Conservation (phyloP, 306 rosid genomes). For the Sicyos baderoa region DNA sequence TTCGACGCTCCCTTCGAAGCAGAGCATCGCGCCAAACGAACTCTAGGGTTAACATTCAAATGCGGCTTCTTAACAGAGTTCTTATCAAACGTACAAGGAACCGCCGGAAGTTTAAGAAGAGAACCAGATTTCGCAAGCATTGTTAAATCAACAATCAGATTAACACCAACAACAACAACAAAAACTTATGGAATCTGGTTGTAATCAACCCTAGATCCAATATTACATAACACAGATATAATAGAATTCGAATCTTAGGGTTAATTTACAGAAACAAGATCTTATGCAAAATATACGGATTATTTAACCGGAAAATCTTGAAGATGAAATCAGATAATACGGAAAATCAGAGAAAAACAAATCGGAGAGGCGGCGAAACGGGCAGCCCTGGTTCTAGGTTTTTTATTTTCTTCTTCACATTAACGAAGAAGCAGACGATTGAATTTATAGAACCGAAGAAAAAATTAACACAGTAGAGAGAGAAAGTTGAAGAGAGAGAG, state of each 20-base stretch:
- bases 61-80: conserved; percentile 37
- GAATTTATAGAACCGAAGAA: conserved; percentile 32
- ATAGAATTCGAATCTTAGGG: conserved; percentile 25
- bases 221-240: no score
- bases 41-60: conserved; percentile 34
- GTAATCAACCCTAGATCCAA: no score
- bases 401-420: not conserved
- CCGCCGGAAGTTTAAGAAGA: conserved; percentile 29
- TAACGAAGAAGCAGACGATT: conserved; percentile 21
- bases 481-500: not conserved
- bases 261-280: not conserved
- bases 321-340: not conserved
- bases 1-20: conserved; percentile 24
- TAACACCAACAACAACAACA: no score
- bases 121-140: conserved; percentile 58
- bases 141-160: conserved; percentile 7
- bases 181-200: no score
- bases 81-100: conserved; percentile 14
- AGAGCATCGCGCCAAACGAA: conserved; percentile 31
- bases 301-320: not conserved
- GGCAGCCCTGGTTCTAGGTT: no score
- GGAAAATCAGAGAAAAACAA: not conserved
- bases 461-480: not conserved
- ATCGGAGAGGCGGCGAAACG: not conserved
- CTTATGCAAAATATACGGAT: no score